Conservation (phyloP, 495 filamentous ascomycete species). For the Podospora sp. region DNA sequence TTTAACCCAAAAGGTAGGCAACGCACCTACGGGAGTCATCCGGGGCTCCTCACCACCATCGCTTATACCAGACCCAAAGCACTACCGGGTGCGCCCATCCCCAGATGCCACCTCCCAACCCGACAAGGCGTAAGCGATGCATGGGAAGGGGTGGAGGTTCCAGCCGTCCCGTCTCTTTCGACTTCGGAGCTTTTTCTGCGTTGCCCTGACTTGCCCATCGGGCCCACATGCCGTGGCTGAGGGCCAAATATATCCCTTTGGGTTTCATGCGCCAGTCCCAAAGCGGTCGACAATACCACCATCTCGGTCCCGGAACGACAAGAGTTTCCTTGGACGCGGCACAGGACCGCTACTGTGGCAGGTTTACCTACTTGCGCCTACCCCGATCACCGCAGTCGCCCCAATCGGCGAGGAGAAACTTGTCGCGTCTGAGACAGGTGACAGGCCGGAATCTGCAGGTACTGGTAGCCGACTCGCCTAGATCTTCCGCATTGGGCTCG, state of each 20-base stretch:
- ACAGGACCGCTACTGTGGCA: background rate
- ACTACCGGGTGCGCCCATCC: background rate
- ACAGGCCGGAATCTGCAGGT: background rate
- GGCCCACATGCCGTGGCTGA: slow-evolving; percentile 1
- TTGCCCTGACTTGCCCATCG: background rate
- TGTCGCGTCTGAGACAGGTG: background rate
- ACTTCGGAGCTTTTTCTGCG: slow-evolving; percentile 2
- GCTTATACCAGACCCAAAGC: background rate
- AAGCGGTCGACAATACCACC: background rate
- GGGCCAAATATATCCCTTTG: slow-evolving; percentile 13
- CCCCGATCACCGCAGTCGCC: background rate
- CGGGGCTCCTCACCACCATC: background rate
- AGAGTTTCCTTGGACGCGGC: background rate
- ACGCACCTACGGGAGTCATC: too few species aligned
- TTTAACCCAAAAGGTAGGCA: too few species aligned
- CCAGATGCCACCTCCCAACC: background rate
- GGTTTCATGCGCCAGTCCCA: slow-evolving; percentile 8
- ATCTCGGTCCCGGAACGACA: background rate
- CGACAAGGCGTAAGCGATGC: slow-evolving; percentile 7
- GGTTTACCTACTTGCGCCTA: background rate
- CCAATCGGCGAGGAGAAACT: background rate
- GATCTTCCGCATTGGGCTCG: background rate
- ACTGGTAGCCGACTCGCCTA: background rate
- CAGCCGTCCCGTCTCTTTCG: background rate
- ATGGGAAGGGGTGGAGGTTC: background rate